These are phyloP conservation scores for Diaporthe longicolla DNA, from an alignment of 2,329 filamentous ascomycete genomes.

Conservation along the genomic window DNA sequence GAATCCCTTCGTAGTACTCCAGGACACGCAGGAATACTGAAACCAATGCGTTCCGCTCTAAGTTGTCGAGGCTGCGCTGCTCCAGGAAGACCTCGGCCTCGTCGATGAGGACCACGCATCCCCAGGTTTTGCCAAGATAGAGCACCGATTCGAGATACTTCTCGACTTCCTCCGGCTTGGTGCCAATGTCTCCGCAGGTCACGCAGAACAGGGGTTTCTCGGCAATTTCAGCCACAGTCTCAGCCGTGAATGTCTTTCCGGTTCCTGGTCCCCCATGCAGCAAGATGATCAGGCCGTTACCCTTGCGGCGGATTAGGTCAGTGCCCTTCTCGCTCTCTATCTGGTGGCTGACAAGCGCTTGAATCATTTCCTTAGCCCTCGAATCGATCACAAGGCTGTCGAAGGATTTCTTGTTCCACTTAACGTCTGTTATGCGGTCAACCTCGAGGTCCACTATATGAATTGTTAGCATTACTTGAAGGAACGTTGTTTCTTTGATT, in stretches of 20 bases:
- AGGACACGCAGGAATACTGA: conserved; percentile 55
- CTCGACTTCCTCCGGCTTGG: conserved; percentile 48
- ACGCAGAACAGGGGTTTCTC: conserved; percentile 54
- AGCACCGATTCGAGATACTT: conserved; percentile 51
- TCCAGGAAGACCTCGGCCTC: conserved; percentile 58
- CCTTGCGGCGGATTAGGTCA: conserved; percentile 54
- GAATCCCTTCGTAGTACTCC: conserved; percentile 54
- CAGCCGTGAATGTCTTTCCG: conserved; percentile 55
- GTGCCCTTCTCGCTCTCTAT: conserved; percentile 45
- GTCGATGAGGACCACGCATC: conserved; percentile 51
- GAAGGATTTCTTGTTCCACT: conserved; percentile 46
- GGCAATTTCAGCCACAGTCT: conserved; percentile 54
- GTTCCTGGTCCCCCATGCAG: conserved; percentile 54
- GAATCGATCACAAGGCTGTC: conserved; percentile 44
- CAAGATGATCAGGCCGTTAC: conserved; percentile 53
- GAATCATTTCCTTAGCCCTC: conserved; percentile 48
- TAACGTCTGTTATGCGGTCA: conserved; percentile 43
- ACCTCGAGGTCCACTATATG: conserved; percentile 44
- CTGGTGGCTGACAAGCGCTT: conserved; percentile 48
- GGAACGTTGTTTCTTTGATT: fast-evolving
- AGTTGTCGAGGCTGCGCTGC: conserved; percentile 50
- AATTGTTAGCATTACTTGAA: background rate
- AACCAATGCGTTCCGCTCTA: conserved; percentile 55
- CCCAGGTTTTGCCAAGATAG: conserved; percentile 46
- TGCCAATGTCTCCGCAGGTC: conserved; percentile 56